Evolutionary conservation across 2,329 filamentous ascomycete genomes (phyloP), one percentile per base, ranked within the genome.

Genomic region (Phaeosphaeria sp.): DNA sequence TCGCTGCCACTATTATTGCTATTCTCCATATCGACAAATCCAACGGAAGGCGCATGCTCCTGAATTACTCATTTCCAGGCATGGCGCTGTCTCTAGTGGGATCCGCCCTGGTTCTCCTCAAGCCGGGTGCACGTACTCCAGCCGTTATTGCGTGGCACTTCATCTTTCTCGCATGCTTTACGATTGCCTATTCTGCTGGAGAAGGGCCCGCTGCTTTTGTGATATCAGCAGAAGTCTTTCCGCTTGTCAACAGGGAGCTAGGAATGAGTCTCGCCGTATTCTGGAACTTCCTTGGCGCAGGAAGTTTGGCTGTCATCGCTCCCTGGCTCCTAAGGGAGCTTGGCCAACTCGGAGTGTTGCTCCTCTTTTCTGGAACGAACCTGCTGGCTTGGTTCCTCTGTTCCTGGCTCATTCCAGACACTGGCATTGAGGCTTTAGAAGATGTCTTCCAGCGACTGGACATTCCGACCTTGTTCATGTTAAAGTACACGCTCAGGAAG

Each of bases 161-260:
- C 61, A 87, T 87, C 61, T 46, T 86, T 48, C 87, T 27, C 9
- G 25, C 25, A 9, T 27, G 25, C 25, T 27, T 27, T 87, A 62
- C 39, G 15, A 84, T 85, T 0, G 82, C 79, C 10, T 76, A 73
- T 27, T 75, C 74, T 54, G 55, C 54, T 3, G 61, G 59, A 21
- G 56, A 52, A 50, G 61, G 54, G 1, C 55, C 60, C 1, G 21
- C 33, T 20, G 57, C 88, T 0, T 90, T 88, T 69, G 85, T 86
- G 0, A 90, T 90, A 75, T 84, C 82, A 4, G 87, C 87, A 50
- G 88, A 90, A 73, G 85, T 89, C 2, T 90, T 87, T 70, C 87
- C 88, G 0, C 81, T 90, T 1, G 87, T 85, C 1, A 87, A 90
- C 67, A 82, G 88, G 63, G 88, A 90, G 69, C 82, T 89, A 22